phyloP scores from a whole-genome alignment of 768 basidiomycete genomes.

The Leccinellum rugosiceps region DNA sequence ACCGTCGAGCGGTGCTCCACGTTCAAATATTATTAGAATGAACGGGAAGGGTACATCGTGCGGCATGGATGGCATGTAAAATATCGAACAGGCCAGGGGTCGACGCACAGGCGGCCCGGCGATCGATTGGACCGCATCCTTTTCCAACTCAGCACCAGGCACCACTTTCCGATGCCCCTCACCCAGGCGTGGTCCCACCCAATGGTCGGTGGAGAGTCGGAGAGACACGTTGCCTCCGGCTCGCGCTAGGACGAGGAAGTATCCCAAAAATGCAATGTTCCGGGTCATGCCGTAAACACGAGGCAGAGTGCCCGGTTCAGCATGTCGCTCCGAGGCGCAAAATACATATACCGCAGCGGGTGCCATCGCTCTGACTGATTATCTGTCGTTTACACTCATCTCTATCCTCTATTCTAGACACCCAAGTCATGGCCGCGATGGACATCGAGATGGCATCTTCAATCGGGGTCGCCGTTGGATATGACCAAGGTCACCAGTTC shows the following conservation, averaged over 20 bases:
- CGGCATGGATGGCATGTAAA: background rate
- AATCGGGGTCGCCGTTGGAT: constrained; percentile 24
- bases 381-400: constrained; percentile 7
- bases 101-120: background rate
- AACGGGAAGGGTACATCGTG: background rate
- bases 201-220: background rate
- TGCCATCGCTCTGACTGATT: constrained; percentile 8
- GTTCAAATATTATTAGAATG: background rate
- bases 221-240: constrained; percentile 9
- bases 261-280: constrained; percentile 2
- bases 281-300: constrained; percentile 24
- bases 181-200: background rate
- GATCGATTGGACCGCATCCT: background rate
- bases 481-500: constrained; percentile 15
- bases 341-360: constrained; percentile 26
- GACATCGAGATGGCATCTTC: constrained; percentile 34
- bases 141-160: background rate
- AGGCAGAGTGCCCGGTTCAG: constrained; percentile 26
- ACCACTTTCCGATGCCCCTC: background rate
- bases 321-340: constrained; percentile 20
- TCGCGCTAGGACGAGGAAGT: constrained; percentile 11
- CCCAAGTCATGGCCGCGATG: constrained; percentile 21
- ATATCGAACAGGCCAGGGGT: background rate
- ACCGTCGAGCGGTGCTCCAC: background rate
- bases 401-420: background rate